Evolutionary conservation across 75 land plant species (phyloP).

Genomic region (Pinus tabuliformis): DNA sequence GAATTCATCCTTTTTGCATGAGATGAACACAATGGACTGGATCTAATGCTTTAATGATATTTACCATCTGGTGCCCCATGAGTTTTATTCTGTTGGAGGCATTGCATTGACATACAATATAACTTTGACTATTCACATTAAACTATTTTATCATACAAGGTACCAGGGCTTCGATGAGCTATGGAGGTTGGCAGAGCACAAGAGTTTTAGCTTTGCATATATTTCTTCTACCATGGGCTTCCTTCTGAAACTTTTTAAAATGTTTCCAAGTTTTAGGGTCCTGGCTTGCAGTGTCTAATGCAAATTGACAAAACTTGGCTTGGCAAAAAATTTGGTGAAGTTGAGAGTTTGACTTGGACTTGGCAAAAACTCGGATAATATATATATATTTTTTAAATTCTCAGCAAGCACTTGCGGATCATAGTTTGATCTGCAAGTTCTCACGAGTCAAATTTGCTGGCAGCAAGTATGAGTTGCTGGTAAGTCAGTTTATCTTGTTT

Average conservation of each 20-base stretch:
- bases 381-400: too few species aligned
- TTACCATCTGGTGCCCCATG: not conserved
- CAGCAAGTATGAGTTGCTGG: too few species aligned
- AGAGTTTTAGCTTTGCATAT: not conserved
- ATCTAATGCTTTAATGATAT: not conserved
- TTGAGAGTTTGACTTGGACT: too few species aligned
- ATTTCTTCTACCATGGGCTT: not conserved
- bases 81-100: not conserved
- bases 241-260: not conserved
- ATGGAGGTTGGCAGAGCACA: not conserved
- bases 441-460: too few species aligned
- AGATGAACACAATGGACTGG: not conserved
- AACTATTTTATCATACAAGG: not conserved
- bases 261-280: not conserved
- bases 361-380: too few species aligned
- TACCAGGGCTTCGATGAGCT: not conserved
- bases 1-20: not conserved
- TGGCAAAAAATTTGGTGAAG: too few species aligned
- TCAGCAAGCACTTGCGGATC: too few species aligned
- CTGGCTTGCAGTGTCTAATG: not conserved
- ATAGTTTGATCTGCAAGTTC: too few species aligned
- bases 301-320: too few species aligned
- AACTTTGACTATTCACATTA: not conserved
- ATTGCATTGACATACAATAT: not conserved
- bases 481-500: too few species aligned